phyloP scores from a whole-genome alignment of 345 rosid species.

The Rubroshorea leprosula region DNA sequence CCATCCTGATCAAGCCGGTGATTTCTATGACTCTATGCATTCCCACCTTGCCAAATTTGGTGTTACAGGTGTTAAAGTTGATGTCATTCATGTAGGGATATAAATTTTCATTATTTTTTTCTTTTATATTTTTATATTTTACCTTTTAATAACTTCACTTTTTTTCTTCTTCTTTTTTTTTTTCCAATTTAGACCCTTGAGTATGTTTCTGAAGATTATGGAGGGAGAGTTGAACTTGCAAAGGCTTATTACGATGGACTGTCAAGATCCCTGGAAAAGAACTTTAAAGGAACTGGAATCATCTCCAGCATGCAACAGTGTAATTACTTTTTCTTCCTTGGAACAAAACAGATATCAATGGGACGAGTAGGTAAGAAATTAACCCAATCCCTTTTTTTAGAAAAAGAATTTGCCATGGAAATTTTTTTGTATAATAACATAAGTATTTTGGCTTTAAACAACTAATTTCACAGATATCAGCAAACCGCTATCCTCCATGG shows the following conservation, averaged over 20 bases:
- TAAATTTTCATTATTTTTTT: too few species aligned
- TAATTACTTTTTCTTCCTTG: conserved; percentile 87
- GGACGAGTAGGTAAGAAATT: conserved; percentile 75
- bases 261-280: conserved; percentile 54
- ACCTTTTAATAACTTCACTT: too few species aligned
- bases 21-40: conserved; percentile 75
- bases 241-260: conserved; percentile 64
- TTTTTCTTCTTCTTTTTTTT: not conserved
- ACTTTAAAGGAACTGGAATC: conserved; percentile 68
- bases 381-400: not conserved
- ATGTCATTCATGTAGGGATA: conserved; percentile 74
- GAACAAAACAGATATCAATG: conserved; percentile 68
- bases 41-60: conserved; percentile 65
- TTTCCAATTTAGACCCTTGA: conserved; percentile 45
- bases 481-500: too few species aligned
- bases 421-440: too few species aligned
- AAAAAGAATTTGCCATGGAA: not conserved
- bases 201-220: conserved; percentile 61
- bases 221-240: conserved; percentile 79
- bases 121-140: not conserved
- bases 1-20: conserved; percentile 53
- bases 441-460: too few species aligned
- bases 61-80: conserved; percentile 72
- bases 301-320: conserved; percentile 90
- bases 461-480: too few species aligned